Evolutionary conservation across 495 filamentous ascomycete genomes (phyloP), one percentile per base, ranked within the genome.

Genomic region (Talaromyces nanjingensis): DNA sequence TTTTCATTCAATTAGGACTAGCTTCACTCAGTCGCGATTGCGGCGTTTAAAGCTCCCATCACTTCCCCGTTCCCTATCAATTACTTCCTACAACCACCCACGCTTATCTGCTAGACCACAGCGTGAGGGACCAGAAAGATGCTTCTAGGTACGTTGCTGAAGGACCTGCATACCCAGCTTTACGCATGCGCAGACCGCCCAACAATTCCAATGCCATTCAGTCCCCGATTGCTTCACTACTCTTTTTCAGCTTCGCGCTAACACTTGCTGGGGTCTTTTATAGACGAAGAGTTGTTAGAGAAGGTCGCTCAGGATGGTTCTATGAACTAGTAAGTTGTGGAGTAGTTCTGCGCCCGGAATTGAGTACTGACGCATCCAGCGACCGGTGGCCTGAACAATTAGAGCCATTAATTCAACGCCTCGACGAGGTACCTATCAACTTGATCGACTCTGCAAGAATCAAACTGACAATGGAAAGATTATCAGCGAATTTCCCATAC

Each of bases 251-350:
- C 53, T 25, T 56, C 27, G 53, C 53, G 53, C 53, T 31, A n/a
- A 58, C 65, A 16, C 20, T 47, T 59, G 34, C 18, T 39, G 34
- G 31, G 27, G 16, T 12, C 27, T 2, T 42, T 45, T 31, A 70
- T 64, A 76, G 84, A 86, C 66, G 87, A 91, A 69, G 83, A 84
- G 70, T 75, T 89, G 66, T 78, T 94, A 54, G 77, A 80, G 67
- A 74, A 70, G 66, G 81, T 85, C 73, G 87, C 89, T 66, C 77
- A 82, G 66, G 88, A 89, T 73, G 86, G 86, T 49, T 74, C 79
- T 25, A 85, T 93, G 73, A 85, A 91, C 66, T 80, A 83, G 91
- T 92, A 83, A 74, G 79, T 71, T 66, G 58, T 64, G 60, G 27
- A 63, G 65, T 29, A 42, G 20, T 29, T 31, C 16, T 55, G 45